Base-by-base conservation (phyloP, 2,329 filamentous ascomycete genomes). In the Pseudogymnoascus sp. region DNA sequence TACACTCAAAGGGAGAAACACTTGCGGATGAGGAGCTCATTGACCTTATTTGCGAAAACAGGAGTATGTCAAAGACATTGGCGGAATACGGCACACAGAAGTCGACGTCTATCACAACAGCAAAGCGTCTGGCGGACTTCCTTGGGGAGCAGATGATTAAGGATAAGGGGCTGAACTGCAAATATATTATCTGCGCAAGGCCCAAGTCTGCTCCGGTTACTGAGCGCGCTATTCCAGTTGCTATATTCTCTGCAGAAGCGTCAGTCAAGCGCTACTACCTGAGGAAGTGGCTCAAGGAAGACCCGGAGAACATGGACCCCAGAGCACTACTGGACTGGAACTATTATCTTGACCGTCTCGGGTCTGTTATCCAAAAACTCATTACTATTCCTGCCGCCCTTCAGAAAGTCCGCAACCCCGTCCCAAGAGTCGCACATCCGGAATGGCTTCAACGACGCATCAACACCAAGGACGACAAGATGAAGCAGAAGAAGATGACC, bases 1-100 rank as follows among this genome's bases (percentile, higher is more conserved):
- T 99, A 34, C 85, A 98, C 73, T 90, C 86, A 71, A 93, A 91
- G 69, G 95, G 96, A 14, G 83, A 88, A 3, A 98, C 93, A 1
- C 80, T 99, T 13, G 93, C 93, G 0, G 93, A 99, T 70, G 93
- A 98, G 74, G 95, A 99, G 74, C 84, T 99, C 43, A 98, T 99
- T 76, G 93, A 99, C 72, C 87, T 99, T n/a, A 99, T 99, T 86
- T 97, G 92, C 61, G 95, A 99, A 76, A 99, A 99, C 78, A 89
- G 96, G 79, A 98, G 86, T 79, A 99, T 99, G 95, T 84, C 88
- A 16, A 99, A 99, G 78, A 96, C 95, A 0, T 80, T 99, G 1
- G 93, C 97, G 69, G 96, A 99, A 77, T 99, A 99, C 69, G 95
- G 93, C 16, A 80, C 79, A 6, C 96, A 99, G 72, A 99, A 99